Conservation (phyloP, 768 basidiomycete species). For the Hericium alpestre region DNA sequence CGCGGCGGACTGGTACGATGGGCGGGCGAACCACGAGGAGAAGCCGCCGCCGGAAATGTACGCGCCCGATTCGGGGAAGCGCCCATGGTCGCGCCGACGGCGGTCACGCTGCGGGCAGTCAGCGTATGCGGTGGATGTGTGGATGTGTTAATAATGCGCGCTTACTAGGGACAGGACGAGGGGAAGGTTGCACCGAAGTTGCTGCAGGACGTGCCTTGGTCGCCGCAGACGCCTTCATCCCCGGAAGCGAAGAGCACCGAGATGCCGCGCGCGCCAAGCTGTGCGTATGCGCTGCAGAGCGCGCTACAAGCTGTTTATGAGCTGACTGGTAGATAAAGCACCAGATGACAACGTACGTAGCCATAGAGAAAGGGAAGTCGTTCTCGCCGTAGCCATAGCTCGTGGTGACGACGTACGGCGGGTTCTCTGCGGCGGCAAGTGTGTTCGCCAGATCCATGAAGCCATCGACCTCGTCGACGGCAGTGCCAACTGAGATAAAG, state of each 20-base stretch:
- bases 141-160: too few species aligned
- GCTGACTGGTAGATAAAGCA: too few species aligned
- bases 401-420: slow-evolving; percentile 14
- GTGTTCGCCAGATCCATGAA: slow-evolving; percentile 6
- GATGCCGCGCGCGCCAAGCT: slow-evolving; percentile 26
- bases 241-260: slow-evolving; percentile 17
- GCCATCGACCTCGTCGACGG: slow-evolving; percentile 7
- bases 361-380: background rate
- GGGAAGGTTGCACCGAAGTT: slow-evolving; percentile 8
- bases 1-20: slow-evolving; percentile 8
- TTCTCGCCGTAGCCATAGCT: slow-evolving; percentile 13
- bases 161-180: slow-evolving; percentile 5
- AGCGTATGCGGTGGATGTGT: background rate
- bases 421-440: slow-evolving; percentile 6
- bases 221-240: slow-evolving; percentile 13
- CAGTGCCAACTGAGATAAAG: slow-evolving; percentile 17
- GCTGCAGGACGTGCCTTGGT: slow-evolving; percentile 4
- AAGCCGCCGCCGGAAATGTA: slow-evolving; percentile 1
- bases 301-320: slow-evolving; percentile 6
- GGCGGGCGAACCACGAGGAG: slow-evolving; percentile 10
- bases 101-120: slow-evolving; percentile 14
- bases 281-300: slow-evolving; percentile 26
- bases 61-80: slow-evolving; percentile 14
- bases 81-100: slow-evolving; percentile 18
- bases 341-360: background rate